Evolutionary conservation across 495 filamentous ascomycete species (phyloP), one percentile per base, ranked within the genome.

Genomic region (Entonaema liquescens): DNA sequence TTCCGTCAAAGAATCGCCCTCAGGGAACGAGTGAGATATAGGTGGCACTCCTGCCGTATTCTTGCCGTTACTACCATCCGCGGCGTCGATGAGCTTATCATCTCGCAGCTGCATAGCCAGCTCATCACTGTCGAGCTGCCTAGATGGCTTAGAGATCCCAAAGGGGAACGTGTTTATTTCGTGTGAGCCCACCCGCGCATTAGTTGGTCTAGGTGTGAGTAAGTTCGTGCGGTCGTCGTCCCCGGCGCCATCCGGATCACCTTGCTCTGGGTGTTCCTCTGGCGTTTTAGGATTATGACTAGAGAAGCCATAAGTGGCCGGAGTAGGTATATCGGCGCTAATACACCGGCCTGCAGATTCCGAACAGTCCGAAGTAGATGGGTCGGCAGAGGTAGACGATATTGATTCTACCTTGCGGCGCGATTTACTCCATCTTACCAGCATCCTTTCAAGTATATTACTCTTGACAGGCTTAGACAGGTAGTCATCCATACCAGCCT

Each of bases 401-500:
- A 62, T 44, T 17, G 67, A 73, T 0, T 58, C 65, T 25, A 29
- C 63, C 59, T 70, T 74, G 2, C 71, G 67, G 23, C 71, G 59
- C 0, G 58, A 55, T 57, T 36, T 70, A 7, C 58, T 64, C 71
- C 71, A 74, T 19, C 71, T 73, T 35, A 73, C 70, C n/a, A 95
- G 82, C 84, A 93, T 94, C 61, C 85, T 87, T 78, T 94, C 90
- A 57, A 94, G 82, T 1, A 84, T 85, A 56, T 84, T 86, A 25
- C 86, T 85, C 71, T 89, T 89, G 67, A 94, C 88, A 0, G 92
- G 92, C 70, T 94, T 95, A 17, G 91, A 82, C 4, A 95, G 79
- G 71, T 95, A 95, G 77, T 95, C 92, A 69, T 94, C 91, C 92
- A 95, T 94, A 7, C 93, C 93, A 6, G 90, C 90, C 58, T 82